Evolutionary conservation across 257 asterid species (phyloP).

Genomic region (Henckelia pumila): DNA sequence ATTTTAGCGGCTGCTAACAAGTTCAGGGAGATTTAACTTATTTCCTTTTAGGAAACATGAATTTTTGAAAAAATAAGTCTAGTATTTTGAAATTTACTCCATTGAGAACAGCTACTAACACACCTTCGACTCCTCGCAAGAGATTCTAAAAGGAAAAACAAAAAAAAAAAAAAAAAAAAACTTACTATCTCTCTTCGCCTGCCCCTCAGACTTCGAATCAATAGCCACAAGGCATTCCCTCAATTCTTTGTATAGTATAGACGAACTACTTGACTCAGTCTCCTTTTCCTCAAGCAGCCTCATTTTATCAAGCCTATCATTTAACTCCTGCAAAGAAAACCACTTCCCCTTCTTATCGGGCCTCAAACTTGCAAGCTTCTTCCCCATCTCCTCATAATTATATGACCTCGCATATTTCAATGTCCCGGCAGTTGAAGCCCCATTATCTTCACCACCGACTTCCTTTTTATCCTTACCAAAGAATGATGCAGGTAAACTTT

Average conservation of each 20-base stretch:
- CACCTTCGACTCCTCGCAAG: not conserved
- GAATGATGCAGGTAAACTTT: slow-evolving; percentile 8
- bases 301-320: slow-evolving; percentile 50
- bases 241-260: not conserved
- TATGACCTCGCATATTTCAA: slow-evolving; percentile 28
- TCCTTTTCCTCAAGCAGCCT: slow-evolving; percentile 39
- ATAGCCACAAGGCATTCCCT: slow-evolving; percentile 13
- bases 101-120: not conserved
- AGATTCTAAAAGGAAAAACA: not conserved
- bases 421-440: too few species aligned
- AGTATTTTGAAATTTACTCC: not conserved
- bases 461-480: slow-evolving; percentile 25
- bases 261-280: not conserved
- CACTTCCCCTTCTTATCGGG: slow-evolving; percentile 60
- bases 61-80: too few species aligned
- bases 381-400: slow-evolving; percentile 46
- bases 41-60: slow-evolving; percentile 9
- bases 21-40: not conserved
- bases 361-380: slow-evolving; percentile 53
- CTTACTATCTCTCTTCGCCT: slow-evolving; percentile 22
- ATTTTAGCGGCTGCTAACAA: not conserved
- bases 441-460: not conserved
- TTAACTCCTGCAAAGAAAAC: slow-evolving; percentile 73
- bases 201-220: not conserved
- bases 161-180: slow-evolving; percentile 6